Evolutionary conservation across 2,329 filamentous ascomycete genomes (phyloP).

Genomic region (Arthroderma sp.): DNA sequence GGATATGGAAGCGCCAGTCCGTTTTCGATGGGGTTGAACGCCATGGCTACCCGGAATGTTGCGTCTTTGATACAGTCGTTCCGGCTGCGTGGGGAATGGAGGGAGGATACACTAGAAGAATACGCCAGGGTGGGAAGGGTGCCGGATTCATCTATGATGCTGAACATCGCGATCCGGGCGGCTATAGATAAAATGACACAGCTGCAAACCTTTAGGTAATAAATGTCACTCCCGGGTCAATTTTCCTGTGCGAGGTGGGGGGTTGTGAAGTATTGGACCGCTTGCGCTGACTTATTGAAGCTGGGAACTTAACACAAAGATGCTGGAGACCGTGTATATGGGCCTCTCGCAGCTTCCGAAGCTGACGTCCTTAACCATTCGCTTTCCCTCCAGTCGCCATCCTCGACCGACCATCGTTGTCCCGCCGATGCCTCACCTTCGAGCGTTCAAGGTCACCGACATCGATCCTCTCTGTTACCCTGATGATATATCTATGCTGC

Average conservation of each 20-base stretch:
- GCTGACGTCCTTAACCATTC: constrained; percentile 42
- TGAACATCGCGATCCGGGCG: constrained; percentile 47
- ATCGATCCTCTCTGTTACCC: constrained; percentile 53
- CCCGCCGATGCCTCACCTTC: constrained; percentile 44
- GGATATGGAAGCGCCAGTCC: constrained; percentile 51
- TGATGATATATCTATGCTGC: constrained; percentile 46
- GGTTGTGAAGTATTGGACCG: background rate
- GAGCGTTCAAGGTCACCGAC: constrained; percentile 41
- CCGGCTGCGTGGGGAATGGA: constrained; percentile 43
- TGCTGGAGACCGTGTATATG: constrained; percentile 45
- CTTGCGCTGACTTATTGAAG: constrained; percentile 15
- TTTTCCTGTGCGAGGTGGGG: background rate
- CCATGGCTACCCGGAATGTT: constrained; percentile 44
- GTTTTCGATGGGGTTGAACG: constrained; percentile 50
- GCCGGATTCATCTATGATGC: constrained; percentile 51
- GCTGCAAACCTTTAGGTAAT: constrained; percentile 40
- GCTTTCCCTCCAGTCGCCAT: constrained; percentile 43
- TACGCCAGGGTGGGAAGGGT: constrained; percentile 45
- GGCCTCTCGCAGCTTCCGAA: constrained; percentile 39
- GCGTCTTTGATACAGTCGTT: constrained; percentile 41
- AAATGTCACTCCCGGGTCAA: background rate
- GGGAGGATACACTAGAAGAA: constrained; percentile 44
- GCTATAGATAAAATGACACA: constrained; percentile 47
- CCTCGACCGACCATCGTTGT: constrained; percentile 45
- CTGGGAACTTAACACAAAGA: constrained; percentile 50